These are phyloP conservation scores for Aspergillus fructus DNA, from an alignment of 2,329 filamentous ascomycete genomes.

Conservation along the genomic window DNA sequence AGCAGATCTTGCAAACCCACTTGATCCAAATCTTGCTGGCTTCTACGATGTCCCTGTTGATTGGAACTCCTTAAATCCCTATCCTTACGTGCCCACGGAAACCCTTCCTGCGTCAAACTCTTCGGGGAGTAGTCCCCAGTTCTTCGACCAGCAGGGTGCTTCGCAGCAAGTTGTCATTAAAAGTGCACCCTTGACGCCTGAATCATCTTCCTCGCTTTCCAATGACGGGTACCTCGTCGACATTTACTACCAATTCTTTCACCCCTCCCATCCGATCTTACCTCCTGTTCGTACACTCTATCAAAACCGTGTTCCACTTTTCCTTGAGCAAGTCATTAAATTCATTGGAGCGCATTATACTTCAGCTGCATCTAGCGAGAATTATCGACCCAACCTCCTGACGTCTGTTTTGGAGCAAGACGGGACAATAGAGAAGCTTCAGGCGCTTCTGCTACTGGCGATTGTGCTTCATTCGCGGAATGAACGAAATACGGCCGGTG, in stretches of 20 bases:
- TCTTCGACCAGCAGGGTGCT: conserved; percentile 20
- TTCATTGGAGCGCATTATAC: conserved; percentile 58
- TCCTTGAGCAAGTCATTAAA: conserved; percentile 55
- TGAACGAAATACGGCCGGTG: conserved; percentile 66
- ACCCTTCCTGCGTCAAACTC: conserved; percentile 23
- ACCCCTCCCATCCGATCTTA: conserved; percentile 57
- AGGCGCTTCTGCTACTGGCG: conserved; percentile 73
- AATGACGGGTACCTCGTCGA: conserved; percentile 47
- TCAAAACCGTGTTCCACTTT: conserved; percentile 40
- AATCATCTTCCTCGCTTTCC: conserved; percentile 33
- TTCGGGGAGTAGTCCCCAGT: conserved; percentile 28
- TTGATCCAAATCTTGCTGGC: conserved; percentile 18
- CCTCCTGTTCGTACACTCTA: conserved; percentile 48
- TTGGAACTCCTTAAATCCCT: conserved; percentile 37
- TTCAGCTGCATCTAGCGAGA: conserved; percentile 44
- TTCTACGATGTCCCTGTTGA: conserved; percentile 40
- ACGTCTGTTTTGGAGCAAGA: conserved; percentile 32
- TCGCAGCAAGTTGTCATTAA: conserved; percentile 18
- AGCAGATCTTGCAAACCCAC: conserved; percentile 45
- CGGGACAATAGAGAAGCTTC: conserved; percentile 65
- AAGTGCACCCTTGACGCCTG: conserved; percentile 34
- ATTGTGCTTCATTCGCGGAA: conserved; percentile 76
- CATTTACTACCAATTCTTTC: conserved; percentile 58
- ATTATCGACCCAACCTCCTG: conserved; percentile 41
- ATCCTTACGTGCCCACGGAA: conserved; percentile 24